Base-by-base conservation (phyloP, 345 rosid genomes). In the Murraya paniculata region DNA sequence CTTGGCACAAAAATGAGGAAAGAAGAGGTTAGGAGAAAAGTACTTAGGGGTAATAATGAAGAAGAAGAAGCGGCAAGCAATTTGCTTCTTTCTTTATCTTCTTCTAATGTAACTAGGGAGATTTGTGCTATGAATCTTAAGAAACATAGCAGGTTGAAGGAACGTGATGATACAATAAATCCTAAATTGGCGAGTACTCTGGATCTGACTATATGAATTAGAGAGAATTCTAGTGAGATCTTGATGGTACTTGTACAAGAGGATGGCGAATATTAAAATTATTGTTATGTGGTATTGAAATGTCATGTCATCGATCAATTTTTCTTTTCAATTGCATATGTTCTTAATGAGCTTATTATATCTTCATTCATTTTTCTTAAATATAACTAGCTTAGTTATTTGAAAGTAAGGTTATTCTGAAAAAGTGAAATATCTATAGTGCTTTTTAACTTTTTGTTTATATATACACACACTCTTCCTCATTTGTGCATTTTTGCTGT, bases 191-290 rank as follows among this genome's bases (percentile, higher is more conserved):
- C 77, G 57, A 87, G 88, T 81, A 85, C 85, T 85, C 88, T 77
- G 64, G 85, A 80, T 83, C 85, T 85, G 80, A 85, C 81, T 76
- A 69, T 68, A 80, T 85, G 87, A 85, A 83, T 82, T 75, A 16
- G 36, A 41, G 62, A 66, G 69, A 79, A 78, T 85, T 83, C 85
- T 59, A 73, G 87, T 81, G 88, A 83, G 90, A 87, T 83, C 82
- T 67, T 75, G 86, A 73, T 72, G 84, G 90, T 87, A 87, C 88
- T 87, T 81, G 88, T 69, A 65, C 79, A 81, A 68, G 83, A 72
- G 50, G 80, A 82, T 31, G 64, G 3, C n/a, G 53, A 60, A 33
- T 45, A 64, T 64, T 18, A 64, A 35, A 19, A 68, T 65, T 5
- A 13, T 22, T 31, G 28, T 64, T 70, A 10, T 73, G 59, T 55